Base-by-base conservation (phyloP, 2,329 filamentous ascomycete species). In the Mycogone perniciosa region DNA sequence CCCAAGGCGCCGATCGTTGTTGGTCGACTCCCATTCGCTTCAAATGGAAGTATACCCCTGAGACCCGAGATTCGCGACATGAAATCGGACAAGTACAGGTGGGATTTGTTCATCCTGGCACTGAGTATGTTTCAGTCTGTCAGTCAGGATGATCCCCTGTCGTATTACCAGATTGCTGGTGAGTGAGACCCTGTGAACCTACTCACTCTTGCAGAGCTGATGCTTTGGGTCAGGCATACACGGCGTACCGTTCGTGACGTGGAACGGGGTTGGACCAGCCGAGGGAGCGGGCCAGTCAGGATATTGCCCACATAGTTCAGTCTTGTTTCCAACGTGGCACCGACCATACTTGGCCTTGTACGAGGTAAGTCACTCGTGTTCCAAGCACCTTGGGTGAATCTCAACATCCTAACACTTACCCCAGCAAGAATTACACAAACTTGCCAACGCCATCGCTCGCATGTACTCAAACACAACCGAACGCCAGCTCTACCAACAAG, bases 271-370 rank as follows among this genome's bases (percentile, higher is more conserved):
- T 26, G 60, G 68, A 44, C 71, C 75, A 49, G 71, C 68, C 2
- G 61, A 72, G 2, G 80, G 79, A 2, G 79, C 77, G 52, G 71
- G 75, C 51, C 69, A 74, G 37, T 73, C 77, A 11, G 89, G 88
- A 45, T 95, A 90, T 65, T 95, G 89, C 65, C 80, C 81, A 10
- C 89, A 95, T 67, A 79, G 76, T 27, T 87, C 86, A 1, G 81
- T 85, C 38, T 71, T 93, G 11, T 93, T 95, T 64, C 81, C 85
- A 37, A 78, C 84, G 37, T 95, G 89, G 89, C 89, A 95, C 73
- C 80, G 89, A 45, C 86, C 88, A 1, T 95, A 92, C 66, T 72
- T 93, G 52, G 77, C 75, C 31, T 65, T 82, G 46, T 80, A 79
- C 51, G 79, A 82, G 72, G 79, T 78, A 54, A 52, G 62, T 35